phyloP scores from a whole-genome alignment of 495 filamentous ascomycete genomes.

The Daldinia vernicosa region DNA sequence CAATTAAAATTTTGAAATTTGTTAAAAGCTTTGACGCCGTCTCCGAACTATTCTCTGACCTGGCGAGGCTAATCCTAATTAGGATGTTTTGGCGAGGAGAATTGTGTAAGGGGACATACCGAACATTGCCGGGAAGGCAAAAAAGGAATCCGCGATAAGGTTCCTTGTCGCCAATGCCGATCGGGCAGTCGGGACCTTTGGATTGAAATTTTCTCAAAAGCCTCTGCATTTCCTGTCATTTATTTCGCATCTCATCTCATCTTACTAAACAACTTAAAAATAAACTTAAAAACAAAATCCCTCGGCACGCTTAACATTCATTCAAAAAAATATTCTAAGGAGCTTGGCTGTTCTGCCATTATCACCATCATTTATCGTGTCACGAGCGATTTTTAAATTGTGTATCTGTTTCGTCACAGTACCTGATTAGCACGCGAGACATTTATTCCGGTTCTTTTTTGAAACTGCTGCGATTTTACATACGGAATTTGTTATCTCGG shows the following conservation, averaged over 20 bases:
- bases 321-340: background rate
- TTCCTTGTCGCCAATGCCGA: constrained; percentile 30
- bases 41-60: constrained; percentile 44
- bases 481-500: constrained; percentile 20
- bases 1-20: constrained; percentile 14
- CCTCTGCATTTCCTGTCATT: constrained; percentile 13
- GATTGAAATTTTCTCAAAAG: constrained; percentile 34
- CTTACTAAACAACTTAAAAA: constrained; percentile 21
- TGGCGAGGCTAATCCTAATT: constrained; percentile 18
- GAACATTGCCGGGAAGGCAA: constrained; percentile 33
- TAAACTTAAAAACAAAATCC: constrained; percentile 12
- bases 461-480: constrained; percentile 6
- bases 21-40: constrained; percentile 16
- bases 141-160: constrained; percentile 29
- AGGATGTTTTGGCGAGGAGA: constrained; percentile 8
- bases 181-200: constrained; percentile 16
- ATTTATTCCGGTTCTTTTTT: constrained; percentile 23
- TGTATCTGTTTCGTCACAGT: constrained; percentile 4
- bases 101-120: constrained; percentile 15
- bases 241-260: constrained; percentile 24
- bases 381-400: constrained; percentile 15
- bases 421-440: constrained; percentile 5
- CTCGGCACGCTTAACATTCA: constrained; percentile 13
- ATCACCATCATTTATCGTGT: constrained; percentile 26
- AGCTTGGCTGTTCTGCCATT: constrained; percentile 9